These are phyloP conservation scores for Trichoderma asperellum DNA, from an alignment of 2,329 filamentous ascomycete genomes.

Conservation along the genomic window DNA sequence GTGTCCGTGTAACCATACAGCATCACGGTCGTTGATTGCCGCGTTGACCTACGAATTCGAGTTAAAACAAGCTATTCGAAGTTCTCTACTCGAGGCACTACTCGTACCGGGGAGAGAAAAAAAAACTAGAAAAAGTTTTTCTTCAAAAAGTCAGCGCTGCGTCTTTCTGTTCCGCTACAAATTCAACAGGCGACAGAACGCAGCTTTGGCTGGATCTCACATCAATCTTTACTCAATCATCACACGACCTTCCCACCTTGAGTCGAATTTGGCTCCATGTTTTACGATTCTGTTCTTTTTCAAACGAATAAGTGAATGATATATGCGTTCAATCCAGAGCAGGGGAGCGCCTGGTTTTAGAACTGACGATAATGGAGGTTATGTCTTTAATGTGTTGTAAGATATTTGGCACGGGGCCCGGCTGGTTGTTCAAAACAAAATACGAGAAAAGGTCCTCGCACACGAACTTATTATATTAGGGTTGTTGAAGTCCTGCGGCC, in stretches of 20 bases:
- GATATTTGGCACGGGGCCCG: slow-evolving; percentile 1
- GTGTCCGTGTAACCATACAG: background rate
- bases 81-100: background rate
- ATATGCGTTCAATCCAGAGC: background rate
- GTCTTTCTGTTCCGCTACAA: background rate
- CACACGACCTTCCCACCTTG: background rate
- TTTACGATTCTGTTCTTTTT: background rate
- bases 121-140: background rate
- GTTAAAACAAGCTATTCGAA: background rate
- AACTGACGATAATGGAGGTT: background rate
- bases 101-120: background rate
- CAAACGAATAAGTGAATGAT: background rate
- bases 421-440: background rate
- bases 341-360: background rate
- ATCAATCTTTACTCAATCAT: background rate
- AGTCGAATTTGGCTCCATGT: background rate
- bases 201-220: background rate
- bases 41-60: no score
- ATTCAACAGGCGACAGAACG: background rate
- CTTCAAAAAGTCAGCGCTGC: background rate
- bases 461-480: background rate
- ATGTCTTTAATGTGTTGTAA: slow-evolving; percentile 11
- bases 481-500: background rate
- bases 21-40: background rate
- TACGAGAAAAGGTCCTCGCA: background rate